Base-by-base conservation (phyloP, 495 filamentous ascomycete genomes). In the Aspergillus sparsus region DNA sequence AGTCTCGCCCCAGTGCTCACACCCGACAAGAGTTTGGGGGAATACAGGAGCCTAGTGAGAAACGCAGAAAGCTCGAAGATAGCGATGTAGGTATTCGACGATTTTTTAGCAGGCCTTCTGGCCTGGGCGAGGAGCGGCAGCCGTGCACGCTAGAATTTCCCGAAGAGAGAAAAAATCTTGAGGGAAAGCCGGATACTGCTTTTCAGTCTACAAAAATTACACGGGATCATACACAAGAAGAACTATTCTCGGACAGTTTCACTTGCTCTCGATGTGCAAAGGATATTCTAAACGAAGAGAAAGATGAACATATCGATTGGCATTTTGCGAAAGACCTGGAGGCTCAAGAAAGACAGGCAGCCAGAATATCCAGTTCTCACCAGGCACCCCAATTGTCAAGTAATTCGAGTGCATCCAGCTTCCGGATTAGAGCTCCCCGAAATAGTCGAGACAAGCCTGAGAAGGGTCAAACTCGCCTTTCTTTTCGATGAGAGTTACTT, bases 301-400 rank as follows among this genome's bases (percentile, higher is more conserved):
- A 86, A 66, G 82, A 85, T 53, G 92, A 89, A 75, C 94, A 98
- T 68, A 81, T 90, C 42, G 94, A 98, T 70, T 98, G 92, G 90
- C 94, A 98, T 77, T 91, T 97, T 73, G 94, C 94, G 42, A 92
- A 89, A 77, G 86, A 90, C 64, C 80, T 98, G 32, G 88, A 88
- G 63, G 81, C 84, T 7, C 80, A 92, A 61, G 82, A 85, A 49
- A 75, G 71, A 34, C 68, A 74, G 58, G 67, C 69, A 46, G 66
- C 68, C 5, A 67, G 61, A 18, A 62, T 27, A 27, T 27, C 21
- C 21, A 27, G 45, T 39, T 67, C 61, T 15, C 74, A 66, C n/a
- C 60, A 65, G 37, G 56, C 60, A 46, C 55, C 55, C 15, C 65
- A 60, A 18, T 39, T 68, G 33, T 41, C 68, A 39, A 65, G 55